Percentiles rank a stretch among this genome's conserved stretches.
Evolutionary conservation across 257 asterid genomes (phyloP).

Genomic region (Nicotiana paniculata): DNA sequence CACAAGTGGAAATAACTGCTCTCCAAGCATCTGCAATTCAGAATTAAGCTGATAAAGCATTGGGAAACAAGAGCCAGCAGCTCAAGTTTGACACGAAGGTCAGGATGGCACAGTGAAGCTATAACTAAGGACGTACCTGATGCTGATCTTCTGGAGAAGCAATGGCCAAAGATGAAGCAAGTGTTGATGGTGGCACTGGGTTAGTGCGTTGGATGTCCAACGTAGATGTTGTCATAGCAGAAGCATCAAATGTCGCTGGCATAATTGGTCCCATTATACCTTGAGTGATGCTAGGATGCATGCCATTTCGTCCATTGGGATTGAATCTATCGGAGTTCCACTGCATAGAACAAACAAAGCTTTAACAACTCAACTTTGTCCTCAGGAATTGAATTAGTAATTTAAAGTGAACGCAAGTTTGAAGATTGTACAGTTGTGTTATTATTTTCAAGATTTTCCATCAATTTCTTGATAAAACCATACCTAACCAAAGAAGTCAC

Average conservation of each 20-base stretch:
- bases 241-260: conserved; percentile 33
- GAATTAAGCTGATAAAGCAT: not conserved
- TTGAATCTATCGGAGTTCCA: conserved; percentile 39
- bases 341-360: conserved; percentile 26
- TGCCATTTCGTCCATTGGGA: conserved; percentile 30
- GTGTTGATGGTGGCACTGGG: conserved; percentile 44
- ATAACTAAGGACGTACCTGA: conserved; percentile 28
- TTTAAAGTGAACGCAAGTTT: not conserved
- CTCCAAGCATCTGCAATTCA: conserved; percentile 70
- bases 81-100: not conserved
- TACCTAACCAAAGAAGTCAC: not conserved
- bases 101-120: not conserved
- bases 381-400: not conserved
- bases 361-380: not conserved
- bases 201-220: conserved; percentile 31
- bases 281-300: conserved; percentile 38
- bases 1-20: conserved; percentile 68
- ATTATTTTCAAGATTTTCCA: not conserved
- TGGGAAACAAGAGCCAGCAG: not conserved
- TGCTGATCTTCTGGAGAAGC: conserved; percentile 73
- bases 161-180: conserved; percentile 76
- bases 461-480: not conserved
- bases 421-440: not conserved
- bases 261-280: conserved; percentile 37
- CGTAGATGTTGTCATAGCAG: conserved; percentile 25